Evolutionary conservation across 805 yeast species (phyloP).

Genomic region (Lipomyces kockii): DNA sequence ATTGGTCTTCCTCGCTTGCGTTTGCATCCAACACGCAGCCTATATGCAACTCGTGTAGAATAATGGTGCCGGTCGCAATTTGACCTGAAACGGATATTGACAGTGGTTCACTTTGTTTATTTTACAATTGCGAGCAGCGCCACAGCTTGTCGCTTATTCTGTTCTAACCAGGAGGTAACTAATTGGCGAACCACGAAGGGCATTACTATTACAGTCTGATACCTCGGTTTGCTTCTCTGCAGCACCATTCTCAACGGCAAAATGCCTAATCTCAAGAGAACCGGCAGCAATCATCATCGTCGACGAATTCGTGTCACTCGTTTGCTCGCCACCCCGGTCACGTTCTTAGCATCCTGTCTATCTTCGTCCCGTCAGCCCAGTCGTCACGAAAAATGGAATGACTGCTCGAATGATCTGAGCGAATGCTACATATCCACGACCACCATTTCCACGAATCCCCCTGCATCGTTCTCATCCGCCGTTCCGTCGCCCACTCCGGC

Average conservation of each 20-base stretch:
- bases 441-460: background rate
- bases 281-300: background rate
- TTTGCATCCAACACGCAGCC: background rate
- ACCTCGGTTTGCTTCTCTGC: background rate
- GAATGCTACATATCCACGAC: conserved; percentile 2
- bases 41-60: background rate
- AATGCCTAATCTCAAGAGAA: background rate
- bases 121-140: background rate
- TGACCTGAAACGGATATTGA: background rate
- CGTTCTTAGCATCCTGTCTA: conserved; percentile 4
- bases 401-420: background rate
- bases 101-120: background rate
- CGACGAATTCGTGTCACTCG: background rate
- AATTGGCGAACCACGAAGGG: too few species aligned
- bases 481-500: conserved; percentile 11
- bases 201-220: too few species aligned
- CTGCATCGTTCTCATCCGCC: conserved; percentile 9
- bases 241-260: background rate
- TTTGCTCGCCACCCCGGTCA: conserved; percentile 3
- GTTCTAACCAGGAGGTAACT: too few species aligned
- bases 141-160: too few species aligned
- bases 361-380: background rate
- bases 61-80: background rate
- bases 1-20: background rate
- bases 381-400: background rate